These are phyloP conservation scores for Aureobasidium leucospermi DNA, from an alignment of 2,329 filamentous ascomycete species.

Conservation along the genomic window DNA sequence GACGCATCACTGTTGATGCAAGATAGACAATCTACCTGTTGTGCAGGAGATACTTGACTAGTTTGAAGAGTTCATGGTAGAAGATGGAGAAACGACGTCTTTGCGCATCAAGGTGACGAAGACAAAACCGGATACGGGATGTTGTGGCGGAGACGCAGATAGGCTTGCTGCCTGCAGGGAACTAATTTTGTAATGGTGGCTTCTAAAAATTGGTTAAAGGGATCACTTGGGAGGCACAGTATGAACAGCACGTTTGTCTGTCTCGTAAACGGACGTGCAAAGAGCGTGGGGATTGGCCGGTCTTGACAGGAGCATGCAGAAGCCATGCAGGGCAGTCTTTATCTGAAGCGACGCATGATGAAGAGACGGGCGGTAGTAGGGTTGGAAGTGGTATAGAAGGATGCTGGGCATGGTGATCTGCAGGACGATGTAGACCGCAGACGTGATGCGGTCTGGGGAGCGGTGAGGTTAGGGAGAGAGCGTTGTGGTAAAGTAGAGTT, in stretches of 20 bases:
- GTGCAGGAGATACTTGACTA: neutral
- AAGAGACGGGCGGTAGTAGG: neutral
- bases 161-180: constrained; percentile 11
- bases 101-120: neutral
- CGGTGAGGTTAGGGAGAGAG: neutral
- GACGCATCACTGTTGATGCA: neutral
- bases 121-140: neutral
- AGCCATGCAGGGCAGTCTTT: neutral
- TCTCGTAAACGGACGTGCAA: neutral
- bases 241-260: constrained; percentile 3
- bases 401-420: constrained; percentile 1
- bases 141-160: constrained; percentile 4
- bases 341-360: neutral
- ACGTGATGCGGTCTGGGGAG: neutral
- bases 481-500: neutral
- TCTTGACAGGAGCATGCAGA: neutral
- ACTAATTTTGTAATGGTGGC: neutral
- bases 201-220: neutral
- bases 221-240: neutral
- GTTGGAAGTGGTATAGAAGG: neutral
- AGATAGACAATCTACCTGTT: neutral
- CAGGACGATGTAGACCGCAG: neutral
- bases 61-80: neutral
- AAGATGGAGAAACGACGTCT: neutral
- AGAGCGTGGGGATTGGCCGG: neutral